phyloP scores from a whole-genome alignment of 495 filamentous ascomycete species.

The Annulohypoxylon moriforme region DNA sequence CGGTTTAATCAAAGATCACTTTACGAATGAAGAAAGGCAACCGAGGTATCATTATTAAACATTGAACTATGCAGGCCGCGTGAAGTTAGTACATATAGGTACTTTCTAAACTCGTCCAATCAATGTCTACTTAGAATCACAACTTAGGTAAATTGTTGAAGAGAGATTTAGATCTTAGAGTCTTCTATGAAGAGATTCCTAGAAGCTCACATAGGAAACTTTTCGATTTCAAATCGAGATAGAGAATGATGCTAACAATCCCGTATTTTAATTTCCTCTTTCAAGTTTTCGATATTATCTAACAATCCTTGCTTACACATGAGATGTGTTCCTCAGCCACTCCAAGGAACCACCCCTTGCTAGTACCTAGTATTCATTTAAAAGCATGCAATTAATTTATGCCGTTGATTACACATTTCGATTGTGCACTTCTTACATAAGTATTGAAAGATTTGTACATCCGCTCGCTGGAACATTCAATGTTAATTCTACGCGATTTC shows the following conservation, averaged over 20 bases:
- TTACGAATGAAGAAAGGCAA: constrained; percentile 23
- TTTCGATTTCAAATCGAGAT: neutral
- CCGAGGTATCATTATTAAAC: constrained; percentile 24
- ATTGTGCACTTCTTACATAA: neutral
- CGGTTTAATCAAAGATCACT: constrained; percentile 15
- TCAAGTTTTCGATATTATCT: constrained; percentile 28
- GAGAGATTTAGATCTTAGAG: neutral
- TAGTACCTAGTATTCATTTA: constrained; percentile 11
- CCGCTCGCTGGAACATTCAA: neutral
- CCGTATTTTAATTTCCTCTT: constrained; percentile 38
- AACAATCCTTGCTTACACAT: constrained; percentile 17
- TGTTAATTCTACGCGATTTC: neutral
- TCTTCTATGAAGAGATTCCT: neutral
- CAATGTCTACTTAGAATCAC: neutral
- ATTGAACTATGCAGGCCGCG: neutral
- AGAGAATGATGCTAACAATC: constrained; percentile 10
- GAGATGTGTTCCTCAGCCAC: constrained; percentile 11
- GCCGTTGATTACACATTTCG: constrained; percentile 6
- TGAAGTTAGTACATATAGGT: neutral
- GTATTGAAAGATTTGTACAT: neutral
- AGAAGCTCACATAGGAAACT: too few species aligned
- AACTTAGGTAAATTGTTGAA: neutral
- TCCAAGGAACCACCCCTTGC: constrained; percentile 23
- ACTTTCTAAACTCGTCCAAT: neutral
- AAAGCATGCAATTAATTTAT: constrained; percentile 36